Percentiles rank a stretch among this genome's conserved stretches.
phyloP scores from a whole-genome alignment of 2,329 filamentous ascomycete genomes.

The Mollisia scopiformis region DNA sequence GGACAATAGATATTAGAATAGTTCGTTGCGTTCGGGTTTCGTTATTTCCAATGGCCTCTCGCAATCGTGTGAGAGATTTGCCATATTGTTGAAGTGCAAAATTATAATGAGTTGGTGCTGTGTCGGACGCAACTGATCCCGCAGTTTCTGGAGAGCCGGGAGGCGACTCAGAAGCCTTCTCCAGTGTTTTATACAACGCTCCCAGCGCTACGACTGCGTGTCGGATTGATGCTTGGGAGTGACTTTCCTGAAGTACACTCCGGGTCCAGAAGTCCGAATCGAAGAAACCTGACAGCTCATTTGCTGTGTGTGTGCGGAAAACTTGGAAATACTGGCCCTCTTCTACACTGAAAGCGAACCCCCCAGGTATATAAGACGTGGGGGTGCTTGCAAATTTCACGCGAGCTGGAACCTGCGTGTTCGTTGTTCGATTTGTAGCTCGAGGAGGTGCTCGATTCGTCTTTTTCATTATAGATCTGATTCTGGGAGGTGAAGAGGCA shows the following conservation, averaged over 20 bases:
- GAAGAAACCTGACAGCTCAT: slow-evolving; percentile 68
- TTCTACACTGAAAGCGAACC: slow-evolving; percentile 50
- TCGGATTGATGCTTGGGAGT: slow-evolving; percentile 61
- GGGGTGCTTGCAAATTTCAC: slow-evolving; percentile 17
- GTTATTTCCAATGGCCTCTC: slow-evolving; percentile 47
- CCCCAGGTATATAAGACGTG: slow-evolving; percentile 18
- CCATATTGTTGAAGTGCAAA: slow-evolving; percentile 64
- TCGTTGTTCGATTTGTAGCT: not conserved
- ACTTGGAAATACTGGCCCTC: slow-evolving; percentile 65
- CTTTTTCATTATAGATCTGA: not conserved
- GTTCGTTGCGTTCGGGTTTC: slow-evolving; percentile 50
- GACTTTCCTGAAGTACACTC: slow-evolving; percentile 65
- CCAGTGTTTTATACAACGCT: slow-evolving; percentile 68
- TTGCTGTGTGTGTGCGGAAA: slow-evolving; percentile 63
- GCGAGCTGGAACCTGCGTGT: slow-evolving; percentile 7
- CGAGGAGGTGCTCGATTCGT: not conserved
- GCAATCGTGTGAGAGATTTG: slow-evolving; percentile 55
- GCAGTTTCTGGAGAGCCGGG: slow-evolving; percentile 38
- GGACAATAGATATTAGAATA: slow-evolving; percentile 65
- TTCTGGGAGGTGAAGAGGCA: not conserved
- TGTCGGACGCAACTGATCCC: slow-evolving; percentile 36
- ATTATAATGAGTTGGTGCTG: slow-evolving; percentile 56
- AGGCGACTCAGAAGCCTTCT: slow-evolving; percentile 55
- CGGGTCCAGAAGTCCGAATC: slow-evolving; percentile 67
- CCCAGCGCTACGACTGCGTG: slow-evolving; percentile 69